Conservation (phyloP, 208 protist genomes). For the Acanthamoeba pearcei region DNA sequence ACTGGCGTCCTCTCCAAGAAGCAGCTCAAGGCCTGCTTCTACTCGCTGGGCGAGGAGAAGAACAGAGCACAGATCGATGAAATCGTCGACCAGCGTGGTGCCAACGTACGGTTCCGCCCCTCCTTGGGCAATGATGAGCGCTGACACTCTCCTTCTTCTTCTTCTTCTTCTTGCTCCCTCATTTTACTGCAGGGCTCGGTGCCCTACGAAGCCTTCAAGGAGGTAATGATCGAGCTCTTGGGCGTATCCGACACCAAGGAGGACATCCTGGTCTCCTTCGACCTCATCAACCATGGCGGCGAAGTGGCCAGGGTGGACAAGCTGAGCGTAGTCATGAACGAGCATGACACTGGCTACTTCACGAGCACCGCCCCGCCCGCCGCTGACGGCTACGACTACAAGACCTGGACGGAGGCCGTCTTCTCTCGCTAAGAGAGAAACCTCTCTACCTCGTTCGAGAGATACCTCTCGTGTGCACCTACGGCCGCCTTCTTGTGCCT, state of each 20-base stretch:
- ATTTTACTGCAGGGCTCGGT: neutral
- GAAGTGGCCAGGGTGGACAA: neutral
- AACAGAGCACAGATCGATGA: slow-evolving; percentile 19
- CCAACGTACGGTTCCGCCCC: neutral
- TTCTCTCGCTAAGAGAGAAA: slow-evolving; percentile 28
- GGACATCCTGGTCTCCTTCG: slow-evolving; percentile 46
- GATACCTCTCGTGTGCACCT: neutral
- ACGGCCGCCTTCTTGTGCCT: too few species aligned
- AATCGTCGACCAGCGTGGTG: slow-evolving; percentile 28
- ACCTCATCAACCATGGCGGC: slow-evolving; percentile 59
- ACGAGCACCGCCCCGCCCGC: slow-evolving; percentile 57
- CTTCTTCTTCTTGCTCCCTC: neutral
- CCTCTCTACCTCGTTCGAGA: too few species aligned
- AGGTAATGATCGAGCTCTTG: slow-evolving; percentile 69
- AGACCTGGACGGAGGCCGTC: slow-evolving; percentile 38
- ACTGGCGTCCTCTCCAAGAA: slow-evolving; percentile 43
- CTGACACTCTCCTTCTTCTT: too few species aligned
- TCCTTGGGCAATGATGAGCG: neutral
- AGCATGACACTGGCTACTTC: slow-evolving; percentile 72
- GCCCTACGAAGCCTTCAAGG: slow-evolving; percentile 56
- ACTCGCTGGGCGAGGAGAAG: slow-evolving; percentile 76
- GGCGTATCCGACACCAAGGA: slow-evolving; percentile 64
- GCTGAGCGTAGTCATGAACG: slow-evolving; percentile 50
- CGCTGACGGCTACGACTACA: slow-evolving; percentile 57
- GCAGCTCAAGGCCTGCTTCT: slow-evolving; percentile 78